These are phyloP conservation scores for Drechslera avenae DNA, from an alignment of 2,329 filamentous ascomycete species.

Conservation along the genomic window DNA sequence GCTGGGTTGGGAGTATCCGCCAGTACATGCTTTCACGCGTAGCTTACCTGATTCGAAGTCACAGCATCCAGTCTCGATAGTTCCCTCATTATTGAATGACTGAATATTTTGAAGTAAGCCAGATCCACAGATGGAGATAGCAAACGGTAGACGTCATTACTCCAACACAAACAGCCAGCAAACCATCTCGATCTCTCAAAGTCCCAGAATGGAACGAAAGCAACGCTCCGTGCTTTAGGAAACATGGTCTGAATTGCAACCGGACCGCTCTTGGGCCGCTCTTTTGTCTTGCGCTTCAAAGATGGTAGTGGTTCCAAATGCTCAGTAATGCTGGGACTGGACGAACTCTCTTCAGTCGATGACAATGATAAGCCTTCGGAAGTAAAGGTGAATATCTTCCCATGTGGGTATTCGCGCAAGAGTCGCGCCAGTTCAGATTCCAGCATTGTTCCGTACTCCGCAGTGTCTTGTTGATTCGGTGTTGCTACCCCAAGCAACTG, in stretches of 20 bases:
- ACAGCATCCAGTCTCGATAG: constrained; percentile 59
- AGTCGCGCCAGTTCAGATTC: constrained; percentile 30
- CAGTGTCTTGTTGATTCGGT: constrained; percentile 4
- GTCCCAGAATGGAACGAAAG: constrained; percentile 50
- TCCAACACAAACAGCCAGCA: constrained; percentile 46
- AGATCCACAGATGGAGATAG: constrained; percentile 40
- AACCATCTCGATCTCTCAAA: constrained; percentile 46
- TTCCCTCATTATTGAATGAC: constrained; percentile 62
- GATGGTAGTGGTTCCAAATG: neutral
- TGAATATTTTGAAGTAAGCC: constrained; percentile 44
- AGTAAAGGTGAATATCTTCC: constrained; percentile 35
- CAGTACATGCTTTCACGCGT: neutral
- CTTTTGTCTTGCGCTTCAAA: constrained; percentile 8
- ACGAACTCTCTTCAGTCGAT: constrained; percentile 25
- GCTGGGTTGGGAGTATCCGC: neutral
- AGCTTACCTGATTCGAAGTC: constrained; percentile 40
- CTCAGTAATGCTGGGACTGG: constrained; percentile 5
- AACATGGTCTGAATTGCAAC: constrained; percentile 60
- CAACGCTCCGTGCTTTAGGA: constrained; percentile 41
- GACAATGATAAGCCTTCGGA: constrained; percentile 22
- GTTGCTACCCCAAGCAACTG: constrained; percentile 33
- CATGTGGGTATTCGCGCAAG: constrained; percentile 30
- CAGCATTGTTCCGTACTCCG: constrained; percentile 16
- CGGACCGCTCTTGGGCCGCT: constrained; percentile 36
- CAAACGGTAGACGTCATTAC: constrained; percentile 34